Conservation (phyloP, 371 early-diverging fungal genomes). For the Massospora cicadina region DNA sequence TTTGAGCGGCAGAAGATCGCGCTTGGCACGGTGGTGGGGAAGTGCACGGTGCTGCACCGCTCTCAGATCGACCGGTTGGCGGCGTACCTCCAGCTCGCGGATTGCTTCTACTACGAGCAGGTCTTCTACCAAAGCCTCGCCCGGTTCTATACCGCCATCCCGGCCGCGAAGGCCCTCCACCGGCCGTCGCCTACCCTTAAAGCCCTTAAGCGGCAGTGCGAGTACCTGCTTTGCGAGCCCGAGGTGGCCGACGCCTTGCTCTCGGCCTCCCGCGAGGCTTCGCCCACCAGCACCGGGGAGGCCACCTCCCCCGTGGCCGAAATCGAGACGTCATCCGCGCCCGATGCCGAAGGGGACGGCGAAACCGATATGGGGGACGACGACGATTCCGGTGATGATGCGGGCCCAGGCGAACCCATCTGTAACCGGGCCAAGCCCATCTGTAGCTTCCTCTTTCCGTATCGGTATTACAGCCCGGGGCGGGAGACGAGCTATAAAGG, state of each 20-base stretch:
- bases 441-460: neutral
- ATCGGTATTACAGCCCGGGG: neutral
- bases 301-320: neutral
- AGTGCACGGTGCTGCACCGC: neutral
- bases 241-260: neutral
- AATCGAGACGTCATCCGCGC: neutral
- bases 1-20: neutral
- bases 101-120: neutral
- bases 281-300: neutral
- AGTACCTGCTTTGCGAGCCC: neutral
- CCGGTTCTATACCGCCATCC: neutral
- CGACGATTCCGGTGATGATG: neutral
- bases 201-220: neutral
- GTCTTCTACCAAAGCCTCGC: neutral
- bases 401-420: neutral
- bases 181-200: neutral
- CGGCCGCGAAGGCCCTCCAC: neutral
- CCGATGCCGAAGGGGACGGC: neutral
- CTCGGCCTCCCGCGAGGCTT: neutral
- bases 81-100: neutral
- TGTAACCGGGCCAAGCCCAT: neutral
- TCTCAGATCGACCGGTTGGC: neutral
- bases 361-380: neutral
- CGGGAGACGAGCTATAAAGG: neutral
- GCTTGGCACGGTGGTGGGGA: neutral